Evolutionary conservation across 1,139 yeast genomes (phyloP).

Genomic region (Petasospora rhodanensis): DNA sequence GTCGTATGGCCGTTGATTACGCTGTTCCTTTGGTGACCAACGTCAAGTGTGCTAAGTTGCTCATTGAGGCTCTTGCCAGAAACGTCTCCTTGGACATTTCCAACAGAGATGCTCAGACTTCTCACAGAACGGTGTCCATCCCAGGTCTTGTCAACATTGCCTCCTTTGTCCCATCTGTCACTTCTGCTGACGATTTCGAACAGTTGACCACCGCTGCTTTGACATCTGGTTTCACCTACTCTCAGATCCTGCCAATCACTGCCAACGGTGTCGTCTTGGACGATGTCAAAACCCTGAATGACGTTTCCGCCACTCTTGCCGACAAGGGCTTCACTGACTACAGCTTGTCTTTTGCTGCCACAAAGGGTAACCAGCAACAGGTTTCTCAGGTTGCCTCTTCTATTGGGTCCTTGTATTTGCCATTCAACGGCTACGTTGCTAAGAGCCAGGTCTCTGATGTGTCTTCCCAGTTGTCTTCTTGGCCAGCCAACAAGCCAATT

Average conservation of each 20-base stretch:
- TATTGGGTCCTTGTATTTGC: constrained; percentile 78
- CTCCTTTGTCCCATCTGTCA: constrained; percentile 69
- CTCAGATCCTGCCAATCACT: constrained; percentile 74
- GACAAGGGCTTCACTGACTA: constrained; percentile 74
- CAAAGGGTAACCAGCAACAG: constrained; percentile 59
- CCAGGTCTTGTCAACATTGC: constrained; percentile 88
- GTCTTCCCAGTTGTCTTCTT: constrained; percentile 71
- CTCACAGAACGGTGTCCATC: constrained; percentile 73
- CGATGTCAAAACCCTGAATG: constrained; percentile 59
- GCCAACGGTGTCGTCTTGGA: constrained; percentile 58
- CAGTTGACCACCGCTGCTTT: constrained; percentile 66
- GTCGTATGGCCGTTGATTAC: constrained; percentile 99
- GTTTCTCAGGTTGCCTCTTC: constrained; percentile 59
- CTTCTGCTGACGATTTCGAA: constrained; percentile 53
- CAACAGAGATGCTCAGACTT: constrained; percentile 83
- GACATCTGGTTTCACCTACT: constrained; percentile 86
- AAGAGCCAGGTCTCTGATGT: constrained; percentile 71
- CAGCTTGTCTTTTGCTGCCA: constrained; percentile 80
- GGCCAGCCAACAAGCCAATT: constrained; percentile 85
- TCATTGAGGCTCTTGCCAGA: constrained; percentile 89
- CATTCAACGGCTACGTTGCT: constrained; percentile 67
- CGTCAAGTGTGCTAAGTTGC: constrained; percentile 93
- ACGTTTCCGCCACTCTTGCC: constrained; percentile 56
- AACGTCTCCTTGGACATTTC: constrained; percentile 61
- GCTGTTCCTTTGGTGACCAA: constrained; percentile 97